Evolutionary conservation across 225 moss, liverwort and hornwort species (phyloP).

Genomic region (Physcomitrellopsis africana): DNA sequence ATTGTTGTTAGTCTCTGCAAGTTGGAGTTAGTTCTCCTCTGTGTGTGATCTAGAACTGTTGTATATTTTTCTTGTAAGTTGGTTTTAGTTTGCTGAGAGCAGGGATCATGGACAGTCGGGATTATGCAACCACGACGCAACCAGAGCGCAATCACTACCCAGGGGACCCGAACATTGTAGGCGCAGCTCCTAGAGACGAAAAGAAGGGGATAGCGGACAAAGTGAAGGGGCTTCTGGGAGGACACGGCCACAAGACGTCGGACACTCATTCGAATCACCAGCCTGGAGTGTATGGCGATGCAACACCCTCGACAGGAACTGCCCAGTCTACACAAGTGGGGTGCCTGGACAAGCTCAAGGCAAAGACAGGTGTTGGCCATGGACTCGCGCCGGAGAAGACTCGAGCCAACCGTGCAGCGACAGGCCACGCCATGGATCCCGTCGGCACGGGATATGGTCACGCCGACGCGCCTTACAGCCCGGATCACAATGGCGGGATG

Average conservation of each 20-base stretch:
- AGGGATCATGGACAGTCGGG: conserved; percentile 30
- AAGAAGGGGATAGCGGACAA: conserved; percentile 50
- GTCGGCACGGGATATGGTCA: not conserved
- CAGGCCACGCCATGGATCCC: not conserved
- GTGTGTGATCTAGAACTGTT: not conserved
- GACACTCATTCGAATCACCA: conserved; percentile 17
- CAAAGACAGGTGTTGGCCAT: conserved; percentile 45
- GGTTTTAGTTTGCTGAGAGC: not conserved
- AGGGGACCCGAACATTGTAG: conserved; percentile 14
- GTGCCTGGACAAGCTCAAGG: conserved; percentile 55
- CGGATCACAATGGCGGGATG: conserved; percentile 42
- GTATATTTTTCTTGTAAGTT: not conserved
- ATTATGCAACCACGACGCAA: conserved; percentile 26
- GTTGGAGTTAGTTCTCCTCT: not conserved
- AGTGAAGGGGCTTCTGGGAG: conserved; percentile 52
- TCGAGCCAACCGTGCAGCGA: not conserved
- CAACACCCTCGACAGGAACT: conserved; percentile 36
- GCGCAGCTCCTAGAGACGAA: conserved; percentile 21
- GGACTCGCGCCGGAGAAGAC: conserved; percentile 37
- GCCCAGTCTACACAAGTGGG: conserved; percentile 55
- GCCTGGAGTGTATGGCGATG: conserved; percentile 41
- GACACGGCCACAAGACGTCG: conserved; percentile 31
- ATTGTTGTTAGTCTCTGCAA: not conserved
- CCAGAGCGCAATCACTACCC: conserved; percentile 7
- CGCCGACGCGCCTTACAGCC: conserved; percentile 19